A percentile compares a stretch with the other conserved stretches of the same genome.
Evolutionary conservation across 306 rosid genomes (phyloP).

Genomic region (Trifolium pratense): DNA sequence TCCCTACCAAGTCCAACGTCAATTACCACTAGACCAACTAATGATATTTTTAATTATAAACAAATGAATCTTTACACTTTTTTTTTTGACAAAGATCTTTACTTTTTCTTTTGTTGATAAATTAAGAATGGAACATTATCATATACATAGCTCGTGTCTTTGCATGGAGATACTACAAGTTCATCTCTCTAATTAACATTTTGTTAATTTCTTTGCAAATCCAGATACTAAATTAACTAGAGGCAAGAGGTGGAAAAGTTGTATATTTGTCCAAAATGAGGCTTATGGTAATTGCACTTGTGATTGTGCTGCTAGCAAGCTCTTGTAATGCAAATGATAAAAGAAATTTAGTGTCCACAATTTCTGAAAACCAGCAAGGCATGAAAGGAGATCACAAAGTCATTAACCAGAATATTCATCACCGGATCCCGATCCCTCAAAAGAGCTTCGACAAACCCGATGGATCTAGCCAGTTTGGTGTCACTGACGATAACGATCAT

Average conservation of each 20-base stretch:
- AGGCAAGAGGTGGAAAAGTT: background rate
- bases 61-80: no score
- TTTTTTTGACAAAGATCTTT: no score
- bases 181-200: background rate
- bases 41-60: no score
- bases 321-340: background rate
- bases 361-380: background rate
- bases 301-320: constrained; percentile 34
- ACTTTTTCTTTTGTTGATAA: no score
- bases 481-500: constrained; percentile 37
- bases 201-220: background rate
- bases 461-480: background rate
- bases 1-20: no score
- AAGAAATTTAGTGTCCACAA: background rate
- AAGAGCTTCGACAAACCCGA: constrained; percentile 10
- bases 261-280: constrained; percentile 26
- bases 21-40: no score
- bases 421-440: background rate
- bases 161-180: no score
- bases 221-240: background rate
- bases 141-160: no score
- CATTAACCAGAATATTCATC: constrained; percentile 22
- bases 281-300: constrained; percentile 38
- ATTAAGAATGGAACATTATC: no score
- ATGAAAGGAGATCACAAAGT: background rate